Evolutionary conservation across 192 early-diverging fungal species (phyloP).

Genomic region (Podila horticola): DNA sequence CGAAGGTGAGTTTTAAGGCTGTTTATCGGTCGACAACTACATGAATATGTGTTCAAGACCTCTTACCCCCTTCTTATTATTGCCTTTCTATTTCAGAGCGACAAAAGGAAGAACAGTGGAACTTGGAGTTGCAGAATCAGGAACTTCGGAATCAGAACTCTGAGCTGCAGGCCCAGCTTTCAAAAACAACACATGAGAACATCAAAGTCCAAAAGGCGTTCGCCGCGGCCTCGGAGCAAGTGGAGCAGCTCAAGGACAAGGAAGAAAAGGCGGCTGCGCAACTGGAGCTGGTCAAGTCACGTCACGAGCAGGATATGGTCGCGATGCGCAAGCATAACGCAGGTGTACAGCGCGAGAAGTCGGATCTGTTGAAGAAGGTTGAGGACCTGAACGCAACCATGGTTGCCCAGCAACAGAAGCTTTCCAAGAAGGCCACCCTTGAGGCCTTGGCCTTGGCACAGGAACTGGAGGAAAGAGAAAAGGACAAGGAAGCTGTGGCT

Average conservation of each 20-base stretch:
- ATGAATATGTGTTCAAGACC: no score
- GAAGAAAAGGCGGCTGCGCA: constrained; percentile 57
- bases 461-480: constrained; percentile 20
- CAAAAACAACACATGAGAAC: constrained; percentile 62
- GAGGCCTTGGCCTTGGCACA: constrained; percentile 40
- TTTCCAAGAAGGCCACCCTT: constrained; percentile 40
- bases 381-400: constrained; percentile 63
- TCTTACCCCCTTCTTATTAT: background rate
- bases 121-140: constrained; percentile 63
- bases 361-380: constrained; percentile 60
- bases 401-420: constrained; percentile 54
- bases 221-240: constrained; percentile 60
- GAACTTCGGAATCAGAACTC: constrained; percentile 53
- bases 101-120: constrained; percentile 67
- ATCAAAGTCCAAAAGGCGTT: constrained; percentile 65
- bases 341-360: constrained; percentile 70
- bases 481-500: constrained; percentile 1
- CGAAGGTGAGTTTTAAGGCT: constrained; percentile 54
- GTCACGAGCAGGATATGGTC: constrained; percentile 72
- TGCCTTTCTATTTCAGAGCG: constrained; percentile 47
- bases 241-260: constrained; percentile 66
- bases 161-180: constrained; percentile 57
- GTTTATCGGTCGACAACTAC: no score
- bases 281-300: constrained; percentile 60
- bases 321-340: constrained; percentile 63